These are phyloP conservation scores for Cyathus striatus DNA, from an alignment of 768 basidiomycete genomes.

Conservation along the genomic window DNA sequence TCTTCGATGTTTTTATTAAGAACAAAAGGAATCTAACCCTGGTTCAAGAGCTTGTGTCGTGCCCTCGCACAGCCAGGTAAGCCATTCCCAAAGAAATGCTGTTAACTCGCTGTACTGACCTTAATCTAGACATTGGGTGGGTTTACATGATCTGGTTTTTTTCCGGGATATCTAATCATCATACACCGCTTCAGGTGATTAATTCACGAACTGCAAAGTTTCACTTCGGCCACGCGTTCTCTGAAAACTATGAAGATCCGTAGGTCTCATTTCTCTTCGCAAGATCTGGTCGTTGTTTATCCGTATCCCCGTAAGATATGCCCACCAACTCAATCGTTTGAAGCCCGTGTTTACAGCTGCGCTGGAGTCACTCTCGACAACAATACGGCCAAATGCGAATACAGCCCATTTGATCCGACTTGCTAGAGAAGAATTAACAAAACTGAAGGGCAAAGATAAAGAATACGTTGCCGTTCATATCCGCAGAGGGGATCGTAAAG, in stretches of 20 bases:
- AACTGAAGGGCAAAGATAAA: constrained; percentile 8
- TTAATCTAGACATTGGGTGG: constrained; percentile 57
- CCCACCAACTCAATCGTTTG: constrained; percentile 46
- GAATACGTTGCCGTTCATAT: constrained; percentile 57
- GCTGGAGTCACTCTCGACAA: constrained; percentile 38
- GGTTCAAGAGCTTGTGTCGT: constrained; percentile 60
- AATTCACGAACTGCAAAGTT: constrained; percentile 62
- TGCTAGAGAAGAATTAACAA: constrained; percentile 41
- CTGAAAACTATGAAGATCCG: constrained; percentile 59
- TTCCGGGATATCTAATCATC: no score
- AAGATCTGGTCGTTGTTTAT: not conserved
- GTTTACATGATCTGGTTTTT: constrained; percentile 4
- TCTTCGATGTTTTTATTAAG: not conserved
- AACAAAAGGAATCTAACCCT: not conserved
- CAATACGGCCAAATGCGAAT: constrained; percentile 48
- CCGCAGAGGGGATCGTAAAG: constrained; percentile 54
- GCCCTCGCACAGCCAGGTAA: constrained; percentile 63
- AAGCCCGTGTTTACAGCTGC: constrained; percentile 50
- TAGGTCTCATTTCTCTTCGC: constrained; percentile 26
- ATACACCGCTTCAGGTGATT: constrained; percentile 53
- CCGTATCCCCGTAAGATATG: constrained; percentile 43
- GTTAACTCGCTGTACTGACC: constrained; percentile 4
- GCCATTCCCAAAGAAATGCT: not conserved
- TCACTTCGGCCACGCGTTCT: constrained; percentile 54
- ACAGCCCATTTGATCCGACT: constrained; percentile 41